Evolutionary conservation across 2,329 filamentous ascomycete species (phyloP).

Genomic region (Sarocladium oryzae): DNA sequence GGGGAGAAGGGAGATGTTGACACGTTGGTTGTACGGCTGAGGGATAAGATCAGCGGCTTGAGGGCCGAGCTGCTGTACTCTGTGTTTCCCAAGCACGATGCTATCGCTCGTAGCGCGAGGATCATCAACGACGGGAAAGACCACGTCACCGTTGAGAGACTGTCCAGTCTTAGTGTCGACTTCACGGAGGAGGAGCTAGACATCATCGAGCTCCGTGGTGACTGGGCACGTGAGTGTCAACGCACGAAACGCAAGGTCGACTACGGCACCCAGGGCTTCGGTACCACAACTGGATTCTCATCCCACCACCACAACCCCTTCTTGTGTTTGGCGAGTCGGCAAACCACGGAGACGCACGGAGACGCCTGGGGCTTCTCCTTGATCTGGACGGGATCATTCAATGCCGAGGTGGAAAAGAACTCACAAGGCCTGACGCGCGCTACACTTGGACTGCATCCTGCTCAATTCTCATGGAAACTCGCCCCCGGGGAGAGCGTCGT

Average conservation of each 20-base stretch:
- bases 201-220: constrained; percentile 54
- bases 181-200: constrained; percentile 53
- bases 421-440: constrained; percentile 56
- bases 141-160: constrained; percentile 46
- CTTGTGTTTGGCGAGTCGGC: constrained; percentile 47
- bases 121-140: constrained; percentile 51
- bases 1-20: constrained; percentile 46
- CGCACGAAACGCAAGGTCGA: constrained; percentile 48
- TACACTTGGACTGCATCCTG: constrained; percentile 52
- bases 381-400: constrained; percentile 58
- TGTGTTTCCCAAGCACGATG: constrained; percentile 54
- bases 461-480: constrained; percentile 53
- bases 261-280: constrained; percentile 47
- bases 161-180: constrained; percentile 56
- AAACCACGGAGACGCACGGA: constrained; percentile 53
- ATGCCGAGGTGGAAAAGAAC: constrained; percentile 52
- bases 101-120: constrained; percentile 53
- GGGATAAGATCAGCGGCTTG: constrained; percentile 52
- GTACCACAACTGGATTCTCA: neutral
- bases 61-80: constrained; percentile 55
- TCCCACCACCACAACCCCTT: constrained; percentile 48
- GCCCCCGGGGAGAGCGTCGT: constrained; percentile 49
- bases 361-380: constrained; percentile 60
- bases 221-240: constrained; percentile 57
- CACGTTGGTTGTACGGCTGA: constrained; percentile 50